These are phyloP conservation scores for Poteriospumella lacustris DNA, from an alignment of 108 stramenopile species.

Conservation along the genomic window DNA sequence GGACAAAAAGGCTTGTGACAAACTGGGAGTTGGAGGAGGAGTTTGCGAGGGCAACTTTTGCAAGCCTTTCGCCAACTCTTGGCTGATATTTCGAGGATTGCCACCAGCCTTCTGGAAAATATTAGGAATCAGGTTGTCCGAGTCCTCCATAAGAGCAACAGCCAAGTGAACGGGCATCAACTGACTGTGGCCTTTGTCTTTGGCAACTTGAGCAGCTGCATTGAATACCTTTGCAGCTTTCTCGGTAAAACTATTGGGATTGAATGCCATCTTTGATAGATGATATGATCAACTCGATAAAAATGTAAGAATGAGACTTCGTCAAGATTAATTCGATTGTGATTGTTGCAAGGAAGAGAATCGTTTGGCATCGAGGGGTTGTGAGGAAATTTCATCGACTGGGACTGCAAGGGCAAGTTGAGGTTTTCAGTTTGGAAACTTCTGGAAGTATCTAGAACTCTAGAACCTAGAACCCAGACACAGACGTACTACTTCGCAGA, in stretches of 20 bases:
- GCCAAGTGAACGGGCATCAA: slow-evolving; percentile 15
- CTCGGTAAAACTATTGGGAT: slow-evolving; percentile 6
- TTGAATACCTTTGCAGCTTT: background rate
- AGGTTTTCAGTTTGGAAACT: no score
- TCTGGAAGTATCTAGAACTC: no score
- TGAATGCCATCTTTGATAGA: slow-evolving; percentile 3
- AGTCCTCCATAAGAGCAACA: background rate
- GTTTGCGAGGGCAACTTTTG: slow-evolving; percentile 6
- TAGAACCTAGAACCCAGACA: no score
- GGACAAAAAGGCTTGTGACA: background rate
- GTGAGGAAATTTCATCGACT: no score
- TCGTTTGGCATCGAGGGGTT: no score
- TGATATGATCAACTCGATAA: no score
- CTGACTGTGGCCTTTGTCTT: background rate
- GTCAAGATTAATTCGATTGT: no score
- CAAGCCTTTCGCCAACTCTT: background rate
- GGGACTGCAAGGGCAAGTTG: no score
- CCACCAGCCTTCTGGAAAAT: background rate
- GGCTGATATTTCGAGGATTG: background rate
- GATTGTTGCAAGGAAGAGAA: no score
- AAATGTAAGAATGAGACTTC: no score
- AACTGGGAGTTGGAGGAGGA: background rate
- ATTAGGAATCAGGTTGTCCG: background rate
- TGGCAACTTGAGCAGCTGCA: background rate
- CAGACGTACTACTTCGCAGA: no score